Evolutionary conservation across 768 basidiomycete genomes (phyloP), one percentile per base, ranked within the genome.

Genomic region (Pleurotus eryngii): DNA sequence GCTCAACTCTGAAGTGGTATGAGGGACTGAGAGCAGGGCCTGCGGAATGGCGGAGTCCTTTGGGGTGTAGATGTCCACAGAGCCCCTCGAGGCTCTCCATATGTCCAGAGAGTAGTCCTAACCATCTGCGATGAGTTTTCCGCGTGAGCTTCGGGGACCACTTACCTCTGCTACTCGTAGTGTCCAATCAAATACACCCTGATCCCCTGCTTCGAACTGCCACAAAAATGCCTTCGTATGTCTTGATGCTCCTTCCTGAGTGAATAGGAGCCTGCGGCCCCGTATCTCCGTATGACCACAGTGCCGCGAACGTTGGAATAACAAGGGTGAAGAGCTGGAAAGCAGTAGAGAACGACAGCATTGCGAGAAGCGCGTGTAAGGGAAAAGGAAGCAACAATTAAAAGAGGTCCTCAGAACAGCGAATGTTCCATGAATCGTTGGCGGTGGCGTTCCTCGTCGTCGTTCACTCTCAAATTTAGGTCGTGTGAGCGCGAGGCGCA

Each of bases 41-140:
- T 43, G 39, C 6, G 57, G 46, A 2, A 48, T 17, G 22, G 58
- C 57, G 30, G 57, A 59, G 47, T 65, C 57, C 9, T 61, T 56
- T 4, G 76, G 71, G 42, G 74, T 72, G 63, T 81, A 82, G 43
- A 86, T 65, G 56, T 86, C 84, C 56, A 84, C 72, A 6, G 76
- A 70, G 7, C 51, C 63, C 1, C 20, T 22, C 2, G 72, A 68
- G 15, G 76, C 67, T 57, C 80, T 77, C 84, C 84, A 86, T 4
- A 85, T 60, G 61, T 84, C 82, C 42, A 80, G 71, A 53, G 74
- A 65, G 54, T 77, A 64, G 18, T 70, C 65, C 83, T 84, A 50
- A 6, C 15, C 20, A 56, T 57, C 9, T 9, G 11, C 8, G 30
- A 8, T 11, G 30, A 35, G 30, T 35, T 35, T 35, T 35, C 30